Percentiles rank a stretch among this genome's conserved stretches.
Conservation (phyloP, 768 basidiomycete species). For the Mycena belliarum region DNA sequence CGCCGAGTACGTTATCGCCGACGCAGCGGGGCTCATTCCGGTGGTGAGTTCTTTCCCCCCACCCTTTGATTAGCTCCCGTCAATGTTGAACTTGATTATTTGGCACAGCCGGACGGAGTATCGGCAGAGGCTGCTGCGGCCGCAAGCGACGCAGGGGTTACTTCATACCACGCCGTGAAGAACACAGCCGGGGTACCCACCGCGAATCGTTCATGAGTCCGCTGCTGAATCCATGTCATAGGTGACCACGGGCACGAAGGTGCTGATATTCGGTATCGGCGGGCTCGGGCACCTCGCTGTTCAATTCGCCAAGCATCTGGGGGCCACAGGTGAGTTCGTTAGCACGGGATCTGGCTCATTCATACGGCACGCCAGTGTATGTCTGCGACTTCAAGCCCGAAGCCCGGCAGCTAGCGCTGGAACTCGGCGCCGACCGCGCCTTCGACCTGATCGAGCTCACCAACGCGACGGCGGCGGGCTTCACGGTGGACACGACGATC, state of each 20-base stretch:
- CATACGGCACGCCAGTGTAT: slow-evolving; percentile 13
- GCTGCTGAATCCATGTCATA: neutral
- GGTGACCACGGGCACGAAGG: slow-evolving; percentile 17
- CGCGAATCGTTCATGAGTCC: neutral
- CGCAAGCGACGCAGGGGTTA: neutral
- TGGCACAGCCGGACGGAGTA: neutral
- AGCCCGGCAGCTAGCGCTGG: slow-evolving; percentile 23
- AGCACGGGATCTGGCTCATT: neutral
- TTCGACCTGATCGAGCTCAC: slow-evolving; percentile 22
- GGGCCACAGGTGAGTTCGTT: slow-evolving; percentile 18
- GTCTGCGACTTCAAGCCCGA: slow-evolving; percentile 24
- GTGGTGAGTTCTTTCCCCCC: neutral
- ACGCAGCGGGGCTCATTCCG: neutral
- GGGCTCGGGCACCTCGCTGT: slow-evolving; percentile 20
- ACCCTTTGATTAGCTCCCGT: too few relatives aligned
- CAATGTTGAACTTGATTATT: neutral
- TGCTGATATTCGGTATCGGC: slow-evolving; percentile 20
- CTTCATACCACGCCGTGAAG: neutral
- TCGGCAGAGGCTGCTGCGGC: neutral
- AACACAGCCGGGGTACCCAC: neutral
- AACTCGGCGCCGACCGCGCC: slow-evolving; percentile 25
- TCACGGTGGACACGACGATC: slow-evolving; percentile 25
- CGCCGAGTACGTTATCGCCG: neutral
- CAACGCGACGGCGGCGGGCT: slow-evolving; percentile 1
- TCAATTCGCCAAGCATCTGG: slow-evolving; percentile 26